Evolutionary conservation across 768 basidiomycete genomes (phyloP), one percentile per base, ranked within the genome.

Genomic region (Russula vinacea): DNA sequence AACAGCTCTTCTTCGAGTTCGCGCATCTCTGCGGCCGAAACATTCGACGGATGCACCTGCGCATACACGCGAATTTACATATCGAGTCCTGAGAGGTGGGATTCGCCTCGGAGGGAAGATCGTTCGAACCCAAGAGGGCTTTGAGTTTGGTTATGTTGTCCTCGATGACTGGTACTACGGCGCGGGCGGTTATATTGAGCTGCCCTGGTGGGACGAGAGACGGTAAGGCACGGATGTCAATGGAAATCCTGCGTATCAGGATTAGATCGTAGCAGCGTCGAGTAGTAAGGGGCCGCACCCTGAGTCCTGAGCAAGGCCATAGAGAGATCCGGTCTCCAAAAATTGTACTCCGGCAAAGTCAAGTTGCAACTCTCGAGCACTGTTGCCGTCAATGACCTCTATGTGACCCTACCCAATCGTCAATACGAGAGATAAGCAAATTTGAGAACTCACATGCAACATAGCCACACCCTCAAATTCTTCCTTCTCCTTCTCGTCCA

Each of bases 291-390:
- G 67, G 39, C 24, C 80, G 67, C 66, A 91, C 90, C 85, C 86
- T 19, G 72, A 70, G 5, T 85, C 81, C 67, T 84, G 81, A 19
- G 86, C 88, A 56, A 90, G 79, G 2, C 88, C 91, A 70, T 86
- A 90, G n/a, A 94, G 81, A 0, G 88, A 81, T 0, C 91, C 91
- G 60, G 88, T 88, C 29, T 79, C 73, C 13, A 89, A 68, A 71
- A 91, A 86, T 73, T 92, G 90, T 26, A 92, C 78, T 1, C 88
- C 91, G 71, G 88, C 86, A 66, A 93, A 86, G 64, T 92, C 88
- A 2, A 92, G 74, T 39, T 82, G 78, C 49, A 90, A 72, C 54
- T 88, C 86, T 52, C 85, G 84, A 0, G 77, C 73, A 5, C 73
- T 80, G n/a, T 73, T 72, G 8, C 77, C 69, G 67, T 87, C 81